phyloP scores from a whole-genome alignment of 179 eudicot genomes.

The Beta lomatogona region DNA sequence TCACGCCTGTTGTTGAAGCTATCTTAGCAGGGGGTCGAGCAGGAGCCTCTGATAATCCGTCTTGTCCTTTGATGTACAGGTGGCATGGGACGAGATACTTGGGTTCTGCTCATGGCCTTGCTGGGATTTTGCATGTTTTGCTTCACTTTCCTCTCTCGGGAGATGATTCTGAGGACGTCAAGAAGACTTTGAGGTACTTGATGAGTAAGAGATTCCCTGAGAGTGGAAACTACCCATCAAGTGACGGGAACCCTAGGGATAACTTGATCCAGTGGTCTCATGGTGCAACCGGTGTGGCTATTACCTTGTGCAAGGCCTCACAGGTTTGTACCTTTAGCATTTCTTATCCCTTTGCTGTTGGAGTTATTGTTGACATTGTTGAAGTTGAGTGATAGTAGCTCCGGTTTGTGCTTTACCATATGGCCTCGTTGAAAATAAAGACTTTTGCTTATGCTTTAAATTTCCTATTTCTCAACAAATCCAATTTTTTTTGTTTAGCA shows the following conservation, averaged over 20 bases:
- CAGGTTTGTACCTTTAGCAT: slow-evolving; percentile 45
- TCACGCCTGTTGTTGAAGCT: slow-evolving; percentile 67
- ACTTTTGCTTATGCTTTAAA: too few species aligned
- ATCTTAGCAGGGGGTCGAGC: slow-evolving; percentile 79
- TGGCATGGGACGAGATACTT: slow-evolving; percentile 89
- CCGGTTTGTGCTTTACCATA: not conserved
- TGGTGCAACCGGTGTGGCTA: slow-evolving; percentile 69
- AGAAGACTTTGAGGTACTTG: slow-evolving; percentile 70
- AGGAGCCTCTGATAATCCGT: slow-evolving; percentile 57
- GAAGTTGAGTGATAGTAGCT: not conserved
- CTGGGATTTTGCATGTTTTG: slow-evolving; percentile 75
- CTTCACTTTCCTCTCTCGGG: slow-evolving; percentile 57
- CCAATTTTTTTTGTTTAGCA: too few species aligned
- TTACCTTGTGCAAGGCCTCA: slow-evolving; percentile 77
- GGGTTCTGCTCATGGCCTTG: slow-evolving; percentile 88
- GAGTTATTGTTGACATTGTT: not conserved
- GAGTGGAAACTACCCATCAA: slow-evolving; percentile 68
- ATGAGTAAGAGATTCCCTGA: slow-evolving; percentile 68
- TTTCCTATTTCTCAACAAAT: too few species aligned
- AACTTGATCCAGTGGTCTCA: slow-evolving; percentile 81
- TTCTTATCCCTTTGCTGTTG: not conserved
- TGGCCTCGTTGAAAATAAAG: not conserved
- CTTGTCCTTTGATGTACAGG: slow-evolving; percentile 71
- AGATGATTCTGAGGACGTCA: slow-evolving; percentile 69
- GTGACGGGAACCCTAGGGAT: slow-evolving; percentile 68